Evolutionary conservation across 2,329 filamentous ascomycete species (phyloP), one percentile per base, ranked within the genome.

Genomic region (Byssochlamys sp.): DNA sequence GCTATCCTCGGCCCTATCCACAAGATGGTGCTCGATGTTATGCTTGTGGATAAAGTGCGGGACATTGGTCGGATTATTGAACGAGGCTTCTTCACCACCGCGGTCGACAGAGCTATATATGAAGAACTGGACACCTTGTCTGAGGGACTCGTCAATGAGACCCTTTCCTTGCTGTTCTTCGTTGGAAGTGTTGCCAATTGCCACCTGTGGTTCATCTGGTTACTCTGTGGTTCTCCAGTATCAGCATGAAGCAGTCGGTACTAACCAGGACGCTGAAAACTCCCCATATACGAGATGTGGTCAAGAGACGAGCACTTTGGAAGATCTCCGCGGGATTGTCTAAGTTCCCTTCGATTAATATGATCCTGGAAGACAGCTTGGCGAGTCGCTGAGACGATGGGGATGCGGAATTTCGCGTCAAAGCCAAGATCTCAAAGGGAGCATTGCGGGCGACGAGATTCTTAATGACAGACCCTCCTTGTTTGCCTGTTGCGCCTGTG

Each of bases 41-140:
- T 82, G 77, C 67, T 88, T 88, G 63, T 70, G 77, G 58, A 77
- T 76, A 67, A 88, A 88, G 68, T 88, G 84, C 0, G 82, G 81
- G 52, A 87, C 76, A 0, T 75, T 65, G 0, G 84, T 86, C 0
- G 78, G 73, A 3, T 77, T 76, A 64, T 80, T 78, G 52, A 77
- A 79, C 4, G 75, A 76, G 2, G 71, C 26, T 14, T 24, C 70
- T 45, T 81, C 78, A 52, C 84, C 83, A 50, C 84, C 83, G 45
- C 85, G 82, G 61, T 88, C 85, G 27, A 86, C 82, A 55, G 79
- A 82, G 29, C 78, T 81, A 71, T 86, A 88, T 51, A 88, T 79
- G 62, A 88, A 85, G 65, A 84, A 79, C 58, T 77, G 73, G 45
- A 87, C 81, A 11, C 77, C 76, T 27, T 80, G 69, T 27, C 78